Evolutionary conservation across 1,139 yeast species (phyloP), one percentile per base, ranked within the genome.

Genomic region (Protomyces inundatus): DNA sequence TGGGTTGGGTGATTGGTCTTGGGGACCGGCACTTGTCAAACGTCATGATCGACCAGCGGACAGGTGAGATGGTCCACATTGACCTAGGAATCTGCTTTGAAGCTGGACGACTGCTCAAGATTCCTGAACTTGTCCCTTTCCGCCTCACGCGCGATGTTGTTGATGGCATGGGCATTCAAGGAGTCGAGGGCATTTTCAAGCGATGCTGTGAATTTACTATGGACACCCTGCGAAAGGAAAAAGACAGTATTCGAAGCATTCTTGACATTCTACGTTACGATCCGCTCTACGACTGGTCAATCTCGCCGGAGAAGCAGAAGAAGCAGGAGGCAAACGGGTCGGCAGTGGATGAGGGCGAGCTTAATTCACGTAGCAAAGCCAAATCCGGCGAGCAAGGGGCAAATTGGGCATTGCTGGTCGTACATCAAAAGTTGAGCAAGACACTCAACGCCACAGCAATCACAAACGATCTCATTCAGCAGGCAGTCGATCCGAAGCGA

Each of bases 41-140:
- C 73, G 87, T 95, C 53, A 75, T 95, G 65, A 73, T 95, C n/a
- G 98, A 95, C 73, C 79, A 80, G 61, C 73, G 73, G 14, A 81
- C 88, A 0, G 98, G 98, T 0, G 97, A 91, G 69, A 96, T 97
- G 0, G 85, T 95, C 36, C 98, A 95, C 73, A 95, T 95, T 70
- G 99, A 95, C 73, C 77, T 95, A 42, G 99, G 98, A 0, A 93
- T 93, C 64, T 95, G 98, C 0, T 95, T 95, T 77, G 98, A 95
- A 72, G 79, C 73, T 71, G 98, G 98, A 0, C 86, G 83, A 70
- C 75, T 85, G 14, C 77, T 95, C 55, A 87, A 95, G 0, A 82
- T 91, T 16, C 98, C 99, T 0, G 99, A 95, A 71, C 82, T 88
- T 0, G 96, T 95, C 1, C 98, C 99, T 0, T 95, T 95, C 73